phyloP scores from a whole-genome alignment of 2,329 filamentous ascomycete species.

The Paraphaeosphaeria minitans region DNA sequence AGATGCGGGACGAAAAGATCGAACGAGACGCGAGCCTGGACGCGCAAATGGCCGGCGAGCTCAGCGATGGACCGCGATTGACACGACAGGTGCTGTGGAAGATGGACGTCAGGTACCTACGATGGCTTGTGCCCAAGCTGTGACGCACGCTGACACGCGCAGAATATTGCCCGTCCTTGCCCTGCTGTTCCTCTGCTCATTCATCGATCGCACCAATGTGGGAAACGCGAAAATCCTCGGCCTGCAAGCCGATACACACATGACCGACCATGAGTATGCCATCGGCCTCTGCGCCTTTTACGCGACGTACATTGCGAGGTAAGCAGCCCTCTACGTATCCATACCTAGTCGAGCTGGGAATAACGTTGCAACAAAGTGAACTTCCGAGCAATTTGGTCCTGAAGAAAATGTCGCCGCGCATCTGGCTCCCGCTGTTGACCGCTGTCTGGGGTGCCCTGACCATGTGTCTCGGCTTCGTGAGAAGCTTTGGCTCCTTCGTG shows the following conservation, averaged over 20 bases:
- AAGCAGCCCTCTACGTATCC: constrained; percentile 11
- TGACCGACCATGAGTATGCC: constrained; percentile 67
- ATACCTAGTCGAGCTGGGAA: not conserved
- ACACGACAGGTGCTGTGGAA: constrained; percentile 55
- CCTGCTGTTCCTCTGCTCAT: constrained; percentile 68
- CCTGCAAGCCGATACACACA: constrained; percentile 59
- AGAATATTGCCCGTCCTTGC: constrained; percentile 69
- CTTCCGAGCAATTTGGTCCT: constrained; percentile 68
- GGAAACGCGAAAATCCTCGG: constrained; percentile 72
- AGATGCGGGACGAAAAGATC: constrained; percentile 35
- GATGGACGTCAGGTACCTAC: constrained; percentile 59
- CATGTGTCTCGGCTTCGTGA: constrained; percentile 62
- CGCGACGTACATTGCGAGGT: constrained; percentile 66
- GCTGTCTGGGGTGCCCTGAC: constrained; percentile 64
- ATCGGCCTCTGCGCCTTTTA: constrained; percentile 69
- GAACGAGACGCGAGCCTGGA: constrained; percentile 24
- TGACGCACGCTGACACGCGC: not conserved
- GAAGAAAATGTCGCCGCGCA: constrained; percentile 63
- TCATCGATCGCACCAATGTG: constrained; percentile 72
- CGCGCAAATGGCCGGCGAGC: constrained; percentile 22
- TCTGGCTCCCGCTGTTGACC: constrained; percentile 65
- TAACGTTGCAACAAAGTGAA: constrained; percentile 51
- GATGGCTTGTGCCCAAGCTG: constrained; percentile 3
- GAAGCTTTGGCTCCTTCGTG: constrained; percentile 62
- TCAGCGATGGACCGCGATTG: constrained; percentile 16